Evolutionary conservation across 1,284 basidiomycete species (phyloP), one percentile per base, ranked within the genome.

Genomic region (Puccinia novopanici): DNA sequence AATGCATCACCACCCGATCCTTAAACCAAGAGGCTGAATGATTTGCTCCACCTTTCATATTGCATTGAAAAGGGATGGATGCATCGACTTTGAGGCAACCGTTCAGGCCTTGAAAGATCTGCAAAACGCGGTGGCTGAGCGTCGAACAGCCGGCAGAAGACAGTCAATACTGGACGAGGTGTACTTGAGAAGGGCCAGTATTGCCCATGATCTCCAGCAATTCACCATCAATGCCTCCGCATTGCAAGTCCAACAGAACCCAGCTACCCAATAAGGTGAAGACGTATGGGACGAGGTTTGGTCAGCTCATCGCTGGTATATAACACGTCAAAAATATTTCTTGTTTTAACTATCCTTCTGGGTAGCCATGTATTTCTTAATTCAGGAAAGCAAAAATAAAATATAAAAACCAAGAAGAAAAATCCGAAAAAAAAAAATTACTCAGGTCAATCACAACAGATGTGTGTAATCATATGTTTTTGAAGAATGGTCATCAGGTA

Each of bases 161-260:
- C n/a, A n/a, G n/a, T n/a, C n/a, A n/a, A n/a, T n/a, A n/a, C n/a
- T n/a, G n/a, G n/a, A n/a, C n/a, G n/a, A n/a, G n/a, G n/a, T n/a
- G n/a, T 54, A 55, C 27, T 54, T 72, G 70, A 27, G 70, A 13
- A 52, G 70, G 54, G 40, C 17, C 24, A 72, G 70, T 42, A 2
- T 55, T 27, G 40, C 70, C 40, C 34, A 72, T n/a, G 70, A 72
- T 45, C 70, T 72, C 27, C 48, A 72, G 37, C 48, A 72, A 54
- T 55, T 72, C 15, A 8, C 54, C 24, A 72, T 72, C 48, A 67
- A 67, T 48, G n/a, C n/a, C 27, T 19, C 70, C 19, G 24, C 70
- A 13, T 30, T 54, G 45, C n/a, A n/a, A n/a, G n/a, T n/a, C n/a
- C 45, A 72, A 72, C 70, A 72, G 22, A 72, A 72, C 50, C 70